Evolutionary conservation across 306 rosid genomes (phyloP).

Genomic region (Sicyos baderoa): DNA sequence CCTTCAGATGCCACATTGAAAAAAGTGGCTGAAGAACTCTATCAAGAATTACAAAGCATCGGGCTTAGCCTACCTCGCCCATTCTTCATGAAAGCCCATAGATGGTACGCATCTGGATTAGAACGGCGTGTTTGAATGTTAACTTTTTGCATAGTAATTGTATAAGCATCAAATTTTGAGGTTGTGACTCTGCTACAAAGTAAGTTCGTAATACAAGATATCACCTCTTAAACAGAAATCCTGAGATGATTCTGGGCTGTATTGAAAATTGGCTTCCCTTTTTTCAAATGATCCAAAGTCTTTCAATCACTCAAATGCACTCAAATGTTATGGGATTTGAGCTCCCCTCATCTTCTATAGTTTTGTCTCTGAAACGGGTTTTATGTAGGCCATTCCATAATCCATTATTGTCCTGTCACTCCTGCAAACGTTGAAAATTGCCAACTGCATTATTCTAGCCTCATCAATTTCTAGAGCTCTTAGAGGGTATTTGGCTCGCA

Average conservation of each 20-base stretch:
- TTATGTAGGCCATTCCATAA: neutral
- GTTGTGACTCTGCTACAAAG: neutral
- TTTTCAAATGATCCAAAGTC: neutral
- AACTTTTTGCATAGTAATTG: neutral
- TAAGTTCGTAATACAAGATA: neutral
- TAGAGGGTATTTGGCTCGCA: no score
- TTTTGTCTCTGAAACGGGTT: neutral
- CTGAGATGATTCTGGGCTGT: neutral
- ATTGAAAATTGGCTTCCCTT: neutral
- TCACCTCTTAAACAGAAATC: neutral
- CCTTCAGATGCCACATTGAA: conserved; percentile 50
- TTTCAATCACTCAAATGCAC: neutral
- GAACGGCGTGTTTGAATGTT: neutral
- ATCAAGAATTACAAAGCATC: conserved; percentile 52
- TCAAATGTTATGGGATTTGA: neutral
- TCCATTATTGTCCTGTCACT: neutral
- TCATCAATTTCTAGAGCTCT: no score
- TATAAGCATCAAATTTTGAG: neutral
- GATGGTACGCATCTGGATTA: conserved; percentile 56
- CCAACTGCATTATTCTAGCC: neutral
- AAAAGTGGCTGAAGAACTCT: conserved; percentile 70
- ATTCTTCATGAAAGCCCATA: conserved; percentile 66
- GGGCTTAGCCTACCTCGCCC: conserved; percentile 48
- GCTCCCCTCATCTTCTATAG: neutral
- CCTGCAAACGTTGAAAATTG: neutral